Base-by-base conservation (phyloP, 345 rosid genomes). In the Murraya koenigii region DNA sequence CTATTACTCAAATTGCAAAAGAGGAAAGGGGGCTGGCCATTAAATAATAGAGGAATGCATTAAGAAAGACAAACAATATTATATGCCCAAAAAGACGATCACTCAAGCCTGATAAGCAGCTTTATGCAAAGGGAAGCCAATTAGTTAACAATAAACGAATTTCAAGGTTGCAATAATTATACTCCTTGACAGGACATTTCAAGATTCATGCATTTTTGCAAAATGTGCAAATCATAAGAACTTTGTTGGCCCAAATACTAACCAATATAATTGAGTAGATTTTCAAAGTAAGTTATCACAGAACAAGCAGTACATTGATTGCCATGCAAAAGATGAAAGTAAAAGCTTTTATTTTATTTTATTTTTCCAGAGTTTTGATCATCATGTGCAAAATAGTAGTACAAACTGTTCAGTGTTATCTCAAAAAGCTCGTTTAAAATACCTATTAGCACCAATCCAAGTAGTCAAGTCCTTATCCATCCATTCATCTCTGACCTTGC, bases 381-480 rank as follows among this genome's bases (percentile, higher is more conserved):
- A 66, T 56, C 59, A 23, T 10, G 38, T n/a, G 26, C 62, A 62
- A 68, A 26, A 6, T 28, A 77, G 62, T 20, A 62, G 19, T 60
- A 35, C 8, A 8, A 30, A 3, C 22, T 75, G 36, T 41, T 68
- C 33, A 20, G 61, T 23, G 11, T 20, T 22, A 58, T 64, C 30
- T 66, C 75, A 59, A 59, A 44, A 62, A 58, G 65, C 55, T 26
- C 3, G 4, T 64, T 58, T 39, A 60, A 64, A 41, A 39, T 84
- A 92, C 99, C 96, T 93, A 82, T 95, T 95, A n/a, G 99, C 98
- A 86, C 90, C 91, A 75, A 95, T 92, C 97, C 96, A 93, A 65
- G 96, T 87, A 6, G 87, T 72, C 86, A 93, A 81, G 81, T 92
- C 97, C 17, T 76, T 82, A 36, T 86, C 90, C 49, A 95, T 90